phyloP scores from a whole-genome alignment of 2,329 filamentous ascomycete species.

The Coniochaeta hoffmannii region DNA sequence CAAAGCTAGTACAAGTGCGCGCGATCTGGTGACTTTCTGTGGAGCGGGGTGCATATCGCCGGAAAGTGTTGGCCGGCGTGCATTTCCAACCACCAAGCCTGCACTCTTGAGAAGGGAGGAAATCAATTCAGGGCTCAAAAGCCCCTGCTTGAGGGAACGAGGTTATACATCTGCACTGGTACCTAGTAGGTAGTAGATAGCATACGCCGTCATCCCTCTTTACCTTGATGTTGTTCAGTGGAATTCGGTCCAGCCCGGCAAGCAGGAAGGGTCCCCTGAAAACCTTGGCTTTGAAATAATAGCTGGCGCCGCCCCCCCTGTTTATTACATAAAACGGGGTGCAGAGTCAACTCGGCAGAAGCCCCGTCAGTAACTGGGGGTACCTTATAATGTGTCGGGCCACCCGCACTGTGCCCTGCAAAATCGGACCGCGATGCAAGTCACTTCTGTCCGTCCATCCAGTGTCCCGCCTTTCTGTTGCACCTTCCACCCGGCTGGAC shows the following conservation, averaged over 20 bases:
- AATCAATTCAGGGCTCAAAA: background rate
- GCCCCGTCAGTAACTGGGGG: background rate
- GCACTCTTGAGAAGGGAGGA: background rate
- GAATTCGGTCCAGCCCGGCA: background rate
- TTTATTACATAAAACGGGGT: background rate
- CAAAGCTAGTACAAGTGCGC: background rate
- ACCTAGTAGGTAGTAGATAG: too few species aligned
- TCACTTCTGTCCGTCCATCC: background rate
- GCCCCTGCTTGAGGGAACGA: background rate
- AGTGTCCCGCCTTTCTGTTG: slow-evolving; percentile 1
- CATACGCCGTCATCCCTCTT: background rate
- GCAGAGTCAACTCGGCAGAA: background rate
- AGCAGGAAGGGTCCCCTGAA: background rate
- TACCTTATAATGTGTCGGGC: background rate
- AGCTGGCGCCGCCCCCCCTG: background rate
- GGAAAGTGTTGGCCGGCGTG: background rate
- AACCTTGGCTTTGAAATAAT: background rate
- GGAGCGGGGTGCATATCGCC: background rate
- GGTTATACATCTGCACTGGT: background rate
- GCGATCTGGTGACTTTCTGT: background rate
- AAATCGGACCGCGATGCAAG: background rate
- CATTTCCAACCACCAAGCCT: background rate
- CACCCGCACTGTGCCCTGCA: background rate
- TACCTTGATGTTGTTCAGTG: background rate
- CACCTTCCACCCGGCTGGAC: background rate